Base-by-base conservation (phyloP, 2,329 filamentous ascomycete species). In the Xylaria multiplex region DNA sequence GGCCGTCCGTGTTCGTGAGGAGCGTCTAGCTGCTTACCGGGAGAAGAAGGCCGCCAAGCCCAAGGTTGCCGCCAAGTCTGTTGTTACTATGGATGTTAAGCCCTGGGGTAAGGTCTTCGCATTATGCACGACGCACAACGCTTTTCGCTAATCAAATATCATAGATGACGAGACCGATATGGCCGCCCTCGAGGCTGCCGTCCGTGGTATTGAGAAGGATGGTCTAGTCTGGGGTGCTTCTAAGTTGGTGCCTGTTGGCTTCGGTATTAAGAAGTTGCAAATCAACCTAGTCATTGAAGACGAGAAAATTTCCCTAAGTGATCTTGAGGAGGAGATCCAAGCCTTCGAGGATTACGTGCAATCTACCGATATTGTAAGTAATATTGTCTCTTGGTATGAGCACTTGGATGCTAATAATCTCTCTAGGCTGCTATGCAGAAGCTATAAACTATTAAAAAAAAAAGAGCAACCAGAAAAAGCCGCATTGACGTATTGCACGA, bases 201-300 rank as follows among this genome's bases (percentile, higher is more conserved):
- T 98, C 75, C 91, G 93, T 77, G 82, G 84, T 73, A 95, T 98
- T 75, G 88, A 95, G 83, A 89, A 91, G 87, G 95, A 98, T 56
- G 96, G 96, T 84, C 92, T 99, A 70, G 90, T 96, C 71, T 99
- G 96, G 96, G 95, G 95, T 89, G 89, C 86, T 72, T 94, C 92
- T 81, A 92, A 96, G 87, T 86, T 97, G 72, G 90, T 97, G 59
- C 81, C 94, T 73, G 90, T 99, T 76, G 95, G 94, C 78, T 99
- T 93, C 87, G 96, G 96, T 87, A 96, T 99, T 87, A 96, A 92
- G 88, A 98, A 98, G 89, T 90, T 99, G 71, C 95, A 98, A 88
- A 97, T 99, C 86, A 98, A 93, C 90, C 83, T 98, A 75, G 93
- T 98, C 76, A 85, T 98, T 72, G 96, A 98, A 87, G 96, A 99